A percentile compares a stretch with the other conserved stretches of the same genome.
Evolutionary conservation across 768 basidiomycete species (phyloP).

Genomic region (Calocera viscosa): DNA sequence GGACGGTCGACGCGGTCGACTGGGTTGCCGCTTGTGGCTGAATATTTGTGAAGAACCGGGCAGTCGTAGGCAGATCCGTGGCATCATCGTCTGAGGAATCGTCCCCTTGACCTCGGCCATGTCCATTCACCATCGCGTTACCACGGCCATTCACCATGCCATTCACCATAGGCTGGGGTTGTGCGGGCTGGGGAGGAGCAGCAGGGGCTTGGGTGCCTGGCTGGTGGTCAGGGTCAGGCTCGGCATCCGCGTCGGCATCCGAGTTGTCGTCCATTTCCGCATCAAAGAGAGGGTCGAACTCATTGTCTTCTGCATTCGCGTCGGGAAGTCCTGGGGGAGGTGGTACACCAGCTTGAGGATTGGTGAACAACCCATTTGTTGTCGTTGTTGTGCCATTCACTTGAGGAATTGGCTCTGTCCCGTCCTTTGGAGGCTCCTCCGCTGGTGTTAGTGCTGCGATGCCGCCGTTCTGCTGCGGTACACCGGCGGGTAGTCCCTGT

Average conservation of each 20-base stretch:
- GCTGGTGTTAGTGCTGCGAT: background rate
- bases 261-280: slow-evolving; percentile 19
- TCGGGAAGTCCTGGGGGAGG: background rate
- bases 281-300: slow-evolving; percentile 13
- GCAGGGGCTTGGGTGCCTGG: background rate
- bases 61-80: background rate
- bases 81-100: background rate
- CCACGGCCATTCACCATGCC: background rate
- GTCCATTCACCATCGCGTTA: background rate
- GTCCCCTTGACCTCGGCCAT: background rate
- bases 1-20: slow-evolving; percentile 20
- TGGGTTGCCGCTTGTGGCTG: slow-evolving; percentile 7
- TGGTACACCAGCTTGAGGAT: background rate
- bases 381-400: background rate
- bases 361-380: background rate
- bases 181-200: background rate
- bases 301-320: background rate
- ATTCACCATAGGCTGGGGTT: background rate
- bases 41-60: background rate
- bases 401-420: background rate
- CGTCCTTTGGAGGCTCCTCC: background rate
- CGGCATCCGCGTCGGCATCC: slow-evolving; percentile 9
- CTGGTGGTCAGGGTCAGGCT: background rate
- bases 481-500: background rate
- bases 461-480: background rate